Evolutionary conservation across 176 grass and related monocot species (phyloP).

Genomic region (Ananas comosus): DNA sequence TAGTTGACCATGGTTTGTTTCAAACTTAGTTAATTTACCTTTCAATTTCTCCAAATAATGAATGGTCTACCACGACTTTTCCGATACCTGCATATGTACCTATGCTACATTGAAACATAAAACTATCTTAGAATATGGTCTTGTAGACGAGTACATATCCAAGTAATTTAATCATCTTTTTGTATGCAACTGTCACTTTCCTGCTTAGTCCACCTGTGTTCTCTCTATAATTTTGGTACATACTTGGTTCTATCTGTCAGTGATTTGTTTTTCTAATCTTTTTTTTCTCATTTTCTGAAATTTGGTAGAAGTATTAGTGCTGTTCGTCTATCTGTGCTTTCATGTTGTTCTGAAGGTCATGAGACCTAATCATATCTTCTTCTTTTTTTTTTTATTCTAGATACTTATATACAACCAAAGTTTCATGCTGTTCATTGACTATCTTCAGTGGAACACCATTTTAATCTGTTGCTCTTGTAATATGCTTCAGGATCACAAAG

Average conservation of each 20-base stretch:
- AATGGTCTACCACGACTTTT: neutral
- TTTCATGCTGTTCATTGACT: neutral
- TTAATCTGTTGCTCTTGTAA: neutral
- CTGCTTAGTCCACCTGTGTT: neutral
- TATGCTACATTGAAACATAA: neutral
- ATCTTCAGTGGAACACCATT: neutral
- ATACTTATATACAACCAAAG: neutral
- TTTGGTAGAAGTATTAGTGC: neutral
- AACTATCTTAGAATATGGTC: neutral
- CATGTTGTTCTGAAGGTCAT: neutral
- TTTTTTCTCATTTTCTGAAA: neutral
- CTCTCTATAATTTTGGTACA: neutral
- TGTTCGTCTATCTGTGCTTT: neutral
- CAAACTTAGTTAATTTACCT: neutral
- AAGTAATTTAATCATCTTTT: neutral
- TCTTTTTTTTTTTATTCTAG: neutral
- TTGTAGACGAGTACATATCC: neutral
- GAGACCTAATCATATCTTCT: neutral
- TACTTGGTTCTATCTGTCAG: neutral
- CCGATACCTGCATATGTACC: neutral
- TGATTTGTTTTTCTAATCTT: neutral
- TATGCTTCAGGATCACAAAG: slow-evolving; percentile 22
- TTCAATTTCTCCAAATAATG: neutral
- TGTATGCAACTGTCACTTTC: neutral
- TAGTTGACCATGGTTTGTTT: neutral